A percentile compares a stretch with the other conserved stretches of the same genome.
These are phyloP conservation scores for Leccinum variicolor DNA, from an alignment of 768 basidiomycete species.

Conservation along the genomic window DNA sequence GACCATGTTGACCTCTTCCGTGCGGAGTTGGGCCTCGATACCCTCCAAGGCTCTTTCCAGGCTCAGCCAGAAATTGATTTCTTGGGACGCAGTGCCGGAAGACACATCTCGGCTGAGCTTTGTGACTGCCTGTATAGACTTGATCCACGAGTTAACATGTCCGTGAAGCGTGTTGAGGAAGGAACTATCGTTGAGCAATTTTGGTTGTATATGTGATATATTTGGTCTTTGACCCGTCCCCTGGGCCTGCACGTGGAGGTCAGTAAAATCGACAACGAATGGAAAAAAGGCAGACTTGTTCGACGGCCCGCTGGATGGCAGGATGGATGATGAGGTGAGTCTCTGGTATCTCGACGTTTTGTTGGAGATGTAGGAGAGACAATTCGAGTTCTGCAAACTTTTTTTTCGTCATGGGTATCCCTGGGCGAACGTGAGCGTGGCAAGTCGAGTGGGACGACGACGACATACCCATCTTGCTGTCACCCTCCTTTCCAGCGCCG, in stretches of 20 bases:
- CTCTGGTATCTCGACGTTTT: constrained; percentile 99
- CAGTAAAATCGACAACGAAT: constrained; percentile 28
- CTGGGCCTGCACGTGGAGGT: constrained; percentile 36
- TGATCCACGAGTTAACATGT: constrained; percentile 98
- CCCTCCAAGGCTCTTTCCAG: constrained; percentile 91
- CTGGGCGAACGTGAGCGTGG: constrained; percentile 27
- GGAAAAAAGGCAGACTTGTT: constrained; percentile 43
- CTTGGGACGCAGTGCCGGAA: constrained; percentile 95
- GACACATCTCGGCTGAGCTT: constrained; percentile 92
- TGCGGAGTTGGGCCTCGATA: constrained; percentile 87
- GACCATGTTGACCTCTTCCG: constrained; percentile 89
- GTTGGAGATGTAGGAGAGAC: constrained; percentile 90
- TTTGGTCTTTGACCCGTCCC: constrained; percentile 59
- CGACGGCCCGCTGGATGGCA: constrained; percentile 81
- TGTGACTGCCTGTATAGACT: constrained; percentile 94
- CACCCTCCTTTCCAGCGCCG: constrained; percentile 68
- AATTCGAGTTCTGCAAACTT: constrained; percentile 98
- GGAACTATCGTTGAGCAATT: constrained; percentile 77
- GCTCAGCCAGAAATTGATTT: constrained; percentile 98
- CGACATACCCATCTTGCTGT: constrained; percentile 73
- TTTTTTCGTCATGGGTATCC: constrained; percentile 98
- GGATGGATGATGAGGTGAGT: constrained; percentile 92
- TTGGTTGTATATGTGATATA: constrained; percentile 68
- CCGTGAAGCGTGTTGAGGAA: constrained; percentile 93
- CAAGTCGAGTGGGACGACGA: constrained; percentile 2